phyloP scores from a whole-genome alignment of 495 filamentous ascomycete genomes.

The Oleoguttula mirabilis region DNA sequence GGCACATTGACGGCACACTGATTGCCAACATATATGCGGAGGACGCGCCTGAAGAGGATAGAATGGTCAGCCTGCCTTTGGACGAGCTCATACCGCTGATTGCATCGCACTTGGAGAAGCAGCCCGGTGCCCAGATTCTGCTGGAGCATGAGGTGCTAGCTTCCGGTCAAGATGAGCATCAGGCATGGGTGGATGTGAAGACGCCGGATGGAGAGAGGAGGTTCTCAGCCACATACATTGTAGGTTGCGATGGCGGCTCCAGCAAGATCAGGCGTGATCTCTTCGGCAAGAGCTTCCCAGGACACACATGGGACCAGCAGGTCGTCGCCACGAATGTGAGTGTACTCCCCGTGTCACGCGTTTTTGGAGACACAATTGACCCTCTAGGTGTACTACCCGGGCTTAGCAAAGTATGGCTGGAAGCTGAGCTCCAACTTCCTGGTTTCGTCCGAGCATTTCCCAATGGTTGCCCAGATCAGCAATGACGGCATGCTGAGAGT shows the following conservation, averaged over 20 bases:
- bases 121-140: constrained; percentile 26
- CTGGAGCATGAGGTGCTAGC: constrained; percentile 9
- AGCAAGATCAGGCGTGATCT: constrained; percentile 41
- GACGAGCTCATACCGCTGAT: constrained; percentile 37
- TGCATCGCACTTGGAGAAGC: constrained; percentile 35
- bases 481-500: constrained; percentile 45
- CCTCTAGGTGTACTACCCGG: constrained; percentile 9
- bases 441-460: constrained; percentile 44
- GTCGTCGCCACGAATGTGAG: constrained; percentile 51
- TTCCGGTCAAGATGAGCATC: constrained; percentile 38
- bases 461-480: constrained; percentile 47
- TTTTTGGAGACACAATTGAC: background rate
- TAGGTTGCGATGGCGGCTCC: constrained; percentile 47
- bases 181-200: constrained; percentile 43
- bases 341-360: background rate
- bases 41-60: constrained; percentile 25
- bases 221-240: constrained; percentile 40
- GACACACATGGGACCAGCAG: constrained; percentile 46
- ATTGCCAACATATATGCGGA: constrained; percentile 9
- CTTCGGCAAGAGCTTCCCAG: constrained; percentile 45
- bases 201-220: constrained; percentile 31
- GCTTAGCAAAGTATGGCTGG: constrained; percentile 40
- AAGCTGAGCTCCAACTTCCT: constrained; percentile 42
- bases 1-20: constrained; percentile 19
- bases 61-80: constrained; percentile 36